A percentile compares a stretch with the other conserved stretches of the same genome.
These are phyloP conservation scores for Carallia pectinifolia DNA, from an alignment of 345 rosid species.

Conservation along the genomic window DNA sequence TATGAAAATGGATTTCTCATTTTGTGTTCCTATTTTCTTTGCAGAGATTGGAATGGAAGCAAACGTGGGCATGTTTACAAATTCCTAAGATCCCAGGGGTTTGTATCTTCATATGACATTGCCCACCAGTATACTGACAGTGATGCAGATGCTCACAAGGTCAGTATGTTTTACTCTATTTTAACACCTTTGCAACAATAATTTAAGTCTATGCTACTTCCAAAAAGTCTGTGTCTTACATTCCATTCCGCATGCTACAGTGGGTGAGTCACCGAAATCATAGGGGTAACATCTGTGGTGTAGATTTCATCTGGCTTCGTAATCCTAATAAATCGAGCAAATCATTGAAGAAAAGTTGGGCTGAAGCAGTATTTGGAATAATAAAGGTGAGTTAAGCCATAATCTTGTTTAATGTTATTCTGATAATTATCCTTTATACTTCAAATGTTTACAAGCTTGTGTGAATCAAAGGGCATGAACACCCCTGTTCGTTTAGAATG, in stretches of 20 bases:
- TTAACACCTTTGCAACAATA: background rate
- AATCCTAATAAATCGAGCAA: conserved; percentile 56
- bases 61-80: conserved; percentile 95
- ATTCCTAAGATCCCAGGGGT: conserved; percentile 91
- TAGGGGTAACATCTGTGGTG: conserved; percentile 96
- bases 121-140: conserved; percentile 78
- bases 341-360: conserved; percentile 63
- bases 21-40: conserved; percentile 9
- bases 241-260: conserved; percentile 30
- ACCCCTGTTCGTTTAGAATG: no score
- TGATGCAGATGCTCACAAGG: conserved; percentile 91
- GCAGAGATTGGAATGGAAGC: conserved; percentile 98
- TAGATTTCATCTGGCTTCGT: conserved; percentile 95
- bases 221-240: background rate
- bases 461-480: no score
- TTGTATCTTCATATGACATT: conserved; percentile 84
- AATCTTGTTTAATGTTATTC: background rate
- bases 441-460: no score
- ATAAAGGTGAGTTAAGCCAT: conserved; percentile 48
- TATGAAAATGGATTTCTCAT: conserved; percentile 1
- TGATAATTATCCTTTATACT: no score
- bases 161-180: conserved; percentile 22
- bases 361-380: conserved; percentile 67
- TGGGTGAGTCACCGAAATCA: conserved; percentile 98
- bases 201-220: background rate